A percentile compares a stretch with the other conserved stretches of the same genome.
Conservation (phyloP, 768 basidiomycete species). For the Favolaschia claudopus region DNA sequence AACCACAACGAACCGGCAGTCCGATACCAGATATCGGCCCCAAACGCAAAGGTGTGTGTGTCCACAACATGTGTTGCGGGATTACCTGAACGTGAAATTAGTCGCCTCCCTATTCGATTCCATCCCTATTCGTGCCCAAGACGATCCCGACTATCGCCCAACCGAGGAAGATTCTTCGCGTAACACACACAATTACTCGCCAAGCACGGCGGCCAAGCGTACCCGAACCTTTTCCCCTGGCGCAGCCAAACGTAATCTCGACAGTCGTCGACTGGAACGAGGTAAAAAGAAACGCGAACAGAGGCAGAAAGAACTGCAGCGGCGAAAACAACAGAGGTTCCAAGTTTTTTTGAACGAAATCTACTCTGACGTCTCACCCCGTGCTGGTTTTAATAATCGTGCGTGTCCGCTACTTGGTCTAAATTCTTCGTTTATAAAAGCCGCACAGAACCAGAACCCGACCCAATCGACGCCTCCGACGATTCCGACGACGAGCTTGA, state of each 20-base stretch:
- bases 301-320: constrained; percentile 45
- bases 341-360: constrained; percentile 50
- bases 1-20: constrained; percentile 28
- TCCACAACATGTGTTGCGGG: not conserved
- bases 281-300: constrained; percentile 52
- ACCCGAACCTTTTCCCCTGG: constrained; percentile 58
- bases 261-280: constrained; percentile 45
- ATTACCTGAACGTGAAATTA: constrained; percentile 19
- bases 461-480: constrained; percentile 20
- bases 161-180: constrained; percentile 42
- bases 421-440: not conserved
- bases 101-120: constrained; percentile 44
- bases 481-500: constrained; percentile 22
- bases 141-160: constrained; percentile 40
- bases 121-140: constrained; percentile 39
- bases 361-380: constrained; percentile 43
- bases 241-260: constrained; percentile 45
- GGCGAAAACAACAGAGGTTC: constrained; percentile 46
- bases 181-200: constrained; percentile 40
- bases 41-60: constrained; percentile 59
- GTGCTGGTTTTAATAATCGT: constrained; percentile 16
- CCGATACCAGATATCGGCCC: constrained; percentile 33
- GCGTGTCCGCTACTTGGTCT: constrained; percentile 14
- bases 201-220: constrained; percentile 52
- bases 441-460: constrained; percentile 8